A percentile compares a stretch with the other conserved stretches of the same genome.
Evolutionary conservation across 164 flowering plant species (phyloP).

Genomic region (Dillenia suffruticosa): DNA sequence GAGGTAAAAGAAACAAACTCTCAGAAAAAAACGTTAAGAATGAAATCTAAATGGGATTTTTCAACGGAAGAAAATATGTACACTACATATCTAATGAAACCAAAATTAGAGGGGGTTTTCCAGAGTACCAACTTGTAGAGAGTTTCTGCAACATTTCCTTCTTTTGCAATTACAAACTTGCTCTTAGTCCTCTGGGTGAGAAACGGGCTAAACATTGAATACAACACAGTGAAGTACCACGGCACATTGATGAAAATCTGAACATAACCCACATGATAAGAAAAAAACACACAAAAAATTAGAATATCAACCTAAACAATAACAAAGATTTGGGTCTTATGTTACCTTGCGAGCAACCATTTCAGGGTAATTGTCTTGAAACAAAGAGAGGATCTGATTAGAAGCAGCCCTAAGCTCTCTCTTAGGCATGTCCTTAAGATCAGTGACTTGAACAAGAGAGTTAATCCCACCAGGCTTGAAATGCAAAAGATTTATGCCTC

Average conservation of each 20-base stretch:
- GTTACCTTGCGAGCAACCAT: constrained; percentile 91
- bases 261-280: constrained; percentile 4
- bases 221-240: constrained; percentile 83
- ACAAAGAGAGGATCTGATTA: constrained; percentile 74
- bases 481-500: constrained; percentile 65
- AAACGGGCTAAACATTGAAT: constrained; percentile 91
- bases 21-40: not conserved
- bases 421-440: constrained; percentile 95
- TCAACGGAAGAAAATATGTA: no score
- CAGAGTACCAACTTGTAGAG: constrained; percentile 68
- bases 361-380: constrained; percentile 98
- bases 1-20: not conserved
- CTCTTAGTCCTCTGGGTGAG: constrained; percentile 94
- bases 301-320: not conserved
- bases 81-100: no score
- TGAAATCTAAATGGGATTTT: not conserved
- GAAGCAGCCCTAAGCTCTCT: constrained; percentile 92
- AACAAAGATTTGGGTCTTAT: not conserved
- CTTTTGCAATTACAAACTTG: constrained; percentile 87
- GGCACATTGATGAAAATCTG: constrained; percentile 93
- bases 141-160: constrained; percentile 82
- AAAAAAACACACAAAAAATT: not conserved
- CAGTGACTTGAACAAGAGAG: constrained; percentile 86
- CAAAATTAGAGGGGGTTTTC: not conserved
- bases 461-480: constrained; percentile 92